phyloP scores from a whole-genome alignment of 768 basidiomycete species.

The Lentinula aciculospora region DNA sequence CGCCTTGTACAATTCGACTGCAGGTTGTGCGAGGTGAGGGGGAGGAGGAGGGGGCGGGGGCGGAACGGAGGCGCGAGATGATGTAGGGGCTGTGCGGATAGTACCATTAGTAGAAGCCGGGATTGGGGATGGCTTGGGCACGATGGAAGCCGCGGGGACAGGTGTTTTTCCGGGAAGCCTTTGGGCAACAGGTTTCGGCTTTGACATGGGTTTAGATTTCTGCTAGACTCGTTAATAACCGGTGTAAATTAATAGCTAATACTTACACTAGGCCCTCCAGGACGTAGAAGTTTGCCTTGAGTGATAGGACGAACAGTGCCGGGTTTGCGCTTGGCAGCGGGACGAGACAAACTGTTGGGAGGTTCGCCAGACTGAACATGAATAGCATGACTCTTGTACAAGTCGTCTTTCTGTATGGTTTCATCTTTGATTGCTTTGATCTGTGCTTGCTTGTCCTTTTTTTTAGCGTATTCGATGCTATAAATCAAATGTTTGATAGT shows the following conservation, averaged over 20 bases:
- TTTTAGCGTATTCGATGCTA: conserved; percentile 89
- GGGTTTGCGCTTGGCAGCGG: conserved; percentile 82
- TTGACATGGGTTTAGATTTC: conserved; percentile 46
- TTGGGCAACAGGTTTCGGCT: conserved; percentile 56
- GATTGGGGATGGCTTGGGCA: conserved; percentile 23
- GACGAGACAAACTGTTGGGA: conserved; percentile 72
- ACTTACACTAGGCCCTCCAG: conserved; percentile 62
- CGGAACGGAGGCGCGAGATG: conserved; percentile 31
- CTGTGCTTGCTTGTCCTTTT: conserved; percentile 89
- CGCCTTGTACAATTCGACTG: conserved; percentile 74
- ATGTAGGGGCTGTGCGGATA: conserved; percentile 28
- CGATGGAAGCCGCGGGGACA: conserved; percentile 27
- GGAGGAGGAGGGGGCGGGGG: conserved; percentile 46
- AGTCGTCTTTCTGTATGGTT: conserved; percentile 66
- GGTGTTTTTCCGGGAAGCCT: conserved; percentile 59
- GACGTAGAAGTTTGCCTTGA: conserved; percentile 72
- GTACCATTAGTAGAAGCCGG: conserved; percentile 19
- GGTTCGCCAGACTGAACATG: conserved; percentile 88
- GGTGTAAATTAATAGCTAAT: neutral
- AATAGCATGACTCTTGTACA: conserved; percentile 92
- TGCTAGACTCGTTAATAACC: conserved; percentile 14
- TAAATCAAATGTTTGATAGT: conserved; percentile 4
- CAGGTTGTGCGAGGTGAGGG: conserved; percentile 54
- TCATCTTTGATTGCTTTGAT: conserved; percentile 92
- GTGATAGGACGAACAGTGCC: conserved; percentile 84